These are phyloP conservation scores for Gracilaria gracilis DNA, from an alignment of 23 red algal species.

Conservation along the genomic window DNA sequence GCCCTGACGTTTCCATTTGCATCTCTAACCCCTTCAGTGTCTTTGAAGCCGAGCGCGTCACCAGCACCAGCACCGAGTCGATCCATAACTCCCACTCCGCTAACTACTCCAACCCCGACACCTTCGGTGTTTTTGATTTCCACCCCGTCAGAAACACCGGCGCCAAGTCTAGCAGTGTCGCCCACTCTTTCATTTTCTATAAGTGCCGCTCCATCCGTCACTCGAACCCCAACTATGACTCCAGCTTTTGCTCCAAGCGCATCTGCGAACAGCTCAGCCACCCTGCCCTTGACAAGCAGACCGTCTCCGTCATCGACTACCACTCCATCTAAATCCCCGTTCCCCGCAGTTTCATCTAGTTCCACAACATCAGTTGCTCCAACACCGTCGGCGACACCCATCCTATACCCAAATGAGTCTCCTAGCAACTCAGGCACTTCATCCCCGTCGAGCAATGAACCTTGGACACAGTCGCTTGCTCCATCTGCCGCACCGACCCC, in stretches of 20 bases:
- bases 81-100: too few species aligned
- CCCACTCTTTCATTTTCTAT: background rate
- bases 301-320: background rate
- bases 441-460: background rate
- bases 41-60: too few species aligned
- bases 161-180: background rate
- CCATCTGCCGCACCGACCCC: background rate
- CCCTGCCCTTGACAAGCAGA: background rate
- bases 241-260: background rate
- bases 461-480: background rate
- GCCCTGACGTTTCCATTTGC: too few species aligned
- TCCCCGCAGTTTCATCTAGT: too few species aligned
- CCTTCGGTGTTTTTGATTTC: background rate
- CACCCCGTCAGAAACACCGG: background rate
- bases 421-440: background rate
- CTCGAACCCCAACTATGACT: background rate
- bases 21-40: too few species aligned
- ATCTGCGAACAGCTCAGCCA: background rate
- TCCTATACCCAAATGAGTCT: background rate
- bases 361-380: background rate
- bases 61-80: too few species aligned
- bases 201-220: background rate
- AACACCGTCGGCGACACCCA: background rate
- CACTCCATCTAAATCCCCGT: background rate
- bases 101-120: too few species aligned